Percentiles rank a stretch among this genome's conserved stretches.
phyloP scores from a whole-genome alignment of 345 rosid genomes.

The Eucalyptus leucophloia region DNA sequence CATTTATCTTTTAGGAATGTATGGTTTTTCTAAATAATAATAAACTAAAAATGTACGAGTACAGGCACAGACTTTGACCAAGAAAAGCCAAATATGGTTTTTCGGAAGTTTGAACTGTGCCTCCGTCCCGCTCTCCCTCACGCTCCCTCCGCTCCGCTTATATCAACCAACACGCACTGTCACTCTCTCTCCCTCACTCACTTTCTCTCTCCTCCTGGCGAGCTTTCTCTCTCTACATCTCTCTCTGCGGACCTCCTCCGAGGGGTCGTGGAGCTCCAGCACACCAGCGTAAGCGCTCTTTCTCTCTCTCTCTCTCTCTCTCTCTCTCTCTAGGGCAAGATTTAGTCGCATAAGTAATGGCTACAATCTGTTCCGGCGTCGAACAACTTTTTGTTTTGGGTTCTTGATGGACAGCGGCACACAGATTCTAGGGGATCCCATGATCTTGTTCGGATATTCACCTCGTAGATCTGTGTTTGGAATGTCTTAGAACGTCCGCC shows the following conservation, averaged over 20 bases:
- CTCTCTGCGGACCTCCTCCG: background rate
- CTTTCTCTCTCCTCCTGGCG: background rate
- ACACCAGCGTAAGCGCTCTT: background rate
- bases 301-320: background rate
- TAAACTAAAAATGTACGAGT: fast-evolving
- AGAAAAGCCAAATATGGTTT: background rate
- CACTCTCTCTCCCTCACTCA: background rate
- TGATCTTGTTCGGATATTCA: background rate
- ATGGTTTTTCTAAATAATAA: background rate
- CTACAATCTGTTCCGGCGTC: background rate
- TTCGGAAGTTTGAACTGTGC: constrained; percentile 42
- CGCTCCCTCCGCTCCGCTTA: no score
- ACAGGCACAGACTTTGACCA: background rate
- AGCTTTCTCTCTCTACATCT: background rate
- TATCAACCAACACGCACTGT: no score
- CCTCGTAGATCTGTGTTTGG: background rate
- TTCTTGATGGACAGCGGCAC: background rate
- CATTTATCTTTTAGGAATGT: background rate
- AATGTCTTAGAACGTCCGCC: background rate
- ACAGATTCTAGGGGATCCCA: background rate
- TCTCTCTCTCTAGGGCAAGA: background rate
- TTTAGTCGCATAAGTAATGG: background rate
- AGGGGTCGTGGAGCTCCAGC: no score
- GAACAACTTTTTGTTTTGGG: background rate
- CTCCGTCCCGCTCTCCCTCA: constrained; percentile 33